Percentiles rank a stretch among this genome's conserved stretches.
phyloP scores from a whole-genome alignment of 164 flowering plant genomes.

The Magnolia officinalis region DNA sequence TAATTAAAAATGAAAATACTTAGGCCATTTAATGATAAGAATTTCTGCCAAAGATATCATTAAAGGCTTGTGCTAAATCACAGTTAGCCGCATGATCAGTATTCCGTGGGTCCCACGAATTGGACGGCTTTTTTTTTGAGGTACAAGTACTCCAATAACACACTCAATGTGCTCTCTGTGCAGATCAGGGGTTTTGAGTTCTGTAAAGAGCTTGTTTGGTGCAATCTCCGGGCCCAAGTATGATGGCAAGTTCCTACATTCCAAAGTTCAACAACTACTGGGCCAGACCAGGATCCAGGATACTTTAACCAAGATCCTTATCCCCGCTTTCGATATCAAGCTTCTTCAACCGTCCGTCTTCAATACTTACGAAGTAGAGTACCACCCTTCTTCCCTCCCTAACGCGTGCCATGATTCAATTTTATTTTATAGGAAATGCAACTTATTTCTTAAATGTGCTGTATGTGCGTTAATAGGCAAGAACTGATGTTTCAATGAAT shows the following conservation, averaged over 20 bases:
- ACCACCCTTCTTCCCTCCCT: neutral
- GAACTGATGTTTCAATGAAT: slow-evolving; percentile 14
- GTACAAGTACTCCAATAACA: neutral
- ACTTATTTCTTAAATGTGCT: neutral
- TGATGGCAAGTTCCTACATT: slow-evolving; percentile 17
- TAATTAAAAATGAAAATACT: neutral
- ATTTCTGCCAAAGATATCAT: no score
- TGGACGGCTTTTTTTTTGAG: neutral
- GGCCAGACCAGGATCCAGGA: slow-evolving; percentile 15
- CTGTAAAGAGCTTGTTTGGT: neutral
- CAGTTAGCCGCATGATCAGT: no score
- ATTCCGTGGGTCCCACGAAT: neutral
- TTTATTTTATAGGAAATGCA: neutral
- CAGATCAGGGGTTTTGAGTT: neutral
- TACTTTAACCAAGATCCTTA: slow-evolving; percentile 19
- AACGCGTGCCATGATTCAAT: no score
- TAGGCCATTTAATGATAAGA: no score
- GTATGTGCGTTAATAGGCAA: slow-evolving; percentile 15
- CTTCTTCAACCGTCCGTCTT: slow-evolving; percentile 30
- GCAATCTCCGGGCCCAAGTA: slow-evolving; percentile 18
- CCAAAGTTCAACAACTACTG: neutral
- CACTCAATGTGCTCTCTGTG: neutral
- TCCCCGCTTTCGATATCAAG: slow-evolving; percentile 23
- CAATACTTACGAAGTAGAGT: slow-evolving; percentile 19
- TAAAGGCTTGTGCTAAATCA: no score